Conservation (phyloP, 768 basidiomycete genomes). For the Tulasnella sp. region DNA sequence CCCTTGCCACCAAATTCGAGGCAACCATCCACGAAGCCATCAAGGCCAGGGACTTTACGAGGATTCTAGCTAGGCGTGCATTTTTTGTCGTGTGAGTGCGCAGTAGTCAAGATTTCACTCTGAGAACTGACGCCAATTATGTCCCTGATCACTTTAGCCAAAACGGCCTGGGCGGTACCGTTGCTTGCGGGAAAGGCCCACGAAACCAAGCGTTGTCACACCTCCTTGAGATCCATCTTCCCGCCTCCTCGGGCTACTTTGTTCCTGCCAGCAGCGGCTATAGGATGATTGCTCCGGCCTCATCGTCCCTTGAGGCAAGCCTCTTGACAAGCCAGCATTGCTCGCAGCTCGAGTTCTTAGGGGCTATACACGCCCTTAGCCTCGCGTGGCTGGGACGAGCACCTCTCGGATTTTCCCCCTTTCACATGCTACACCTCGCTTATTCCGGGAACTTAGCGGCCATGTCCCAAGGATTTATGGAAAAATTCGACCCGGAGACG, state of each 20-base stretch:
- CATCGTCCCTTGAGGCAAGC: background rate
- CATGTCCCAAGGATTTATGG: background rate
- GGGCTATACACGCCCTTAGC: background rate
- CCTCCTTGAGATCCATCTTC: background rate
- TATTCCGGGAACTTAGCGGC: background rate
- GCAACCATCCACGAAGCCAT: background rate
- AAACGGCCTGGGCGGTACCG: background rate
- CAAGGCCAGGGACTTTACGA: background rate
- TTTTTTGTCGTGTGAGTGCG: background rate
- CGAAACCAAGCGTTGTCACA: background rate
- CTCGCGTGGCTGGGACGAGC: background rate
- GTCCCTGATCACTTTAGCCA: too few species aligned
- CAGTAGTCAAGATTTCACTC: background rate
- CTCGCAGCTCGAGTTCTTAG: background rate
- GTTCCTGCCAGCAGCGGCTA: background rate
- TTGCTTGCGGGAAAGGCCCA: background rate
- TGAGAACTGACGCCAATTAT: too few species aligned
- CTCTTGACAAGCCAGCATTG: background rate
- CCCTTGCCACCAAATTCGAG: background rate
- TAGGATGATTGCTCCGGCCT: background rate
- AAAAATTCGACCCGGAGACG: background rate
- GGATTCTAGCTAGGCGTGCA: background rate
- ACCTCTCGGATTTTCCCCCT: background rate
- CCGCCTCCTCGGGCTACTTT: background rate
- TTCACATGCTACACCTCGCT: background rate